A percentile compares a stretch with the other conserved stretches of the same genome.
These are phyloP conservation scores for Sarocladium brachiariae DNA, from an alignment of 2,329 filamentous ascomycete genomes.

Conservation along the genomic window DNA sequence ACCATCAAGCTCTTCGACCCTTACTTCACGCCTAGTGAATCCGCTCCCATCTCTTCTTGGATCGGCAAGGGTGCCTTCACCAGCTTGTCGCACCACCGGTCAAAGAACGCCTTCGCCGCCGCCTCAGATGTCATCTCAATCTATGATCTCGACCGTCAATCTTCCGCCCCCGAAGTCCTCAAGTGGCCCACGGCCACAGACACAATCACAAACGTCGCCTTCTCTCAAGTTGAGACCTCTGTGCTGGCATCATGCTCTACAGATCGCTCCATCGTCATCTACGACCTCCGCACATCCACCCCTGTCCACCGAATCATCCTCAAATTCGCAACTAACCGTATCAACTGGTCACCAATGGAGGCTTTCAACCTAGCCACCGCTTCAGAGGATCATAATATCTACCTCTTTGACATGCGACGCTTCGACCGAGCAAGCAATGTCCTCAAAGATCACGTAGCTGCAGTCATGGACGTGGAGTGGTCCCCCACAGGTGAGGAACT, in stretches of 20 bases:
- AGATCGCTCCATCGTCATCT: conserved; percentile 82
- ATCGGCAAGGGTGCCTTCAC: conserved; percentile 79
- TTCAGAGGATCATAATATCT: conserved; percentile 87
- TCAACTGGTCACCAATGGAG: conserved; percentile 95
- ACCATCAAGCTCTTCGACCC: conserved; percentile 90
- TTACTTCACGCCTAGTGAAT: conserved; percentile 62
- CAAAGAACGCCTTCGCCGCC: conserved; percentile 70
- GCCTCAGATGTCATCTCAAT: conserved; percentile 65
- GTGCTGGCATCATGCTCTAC: conserved; percentile 79
- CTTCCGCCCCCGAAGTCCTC: conserved; percentile 73
- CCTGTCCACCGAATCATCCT: conserved; percentile 77
- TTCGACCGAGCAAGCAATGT: conserved; percentile 84
- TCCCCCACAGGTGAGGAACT: conserved; percentile 91
- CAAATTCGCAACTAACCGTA: conserved; percentile 73
- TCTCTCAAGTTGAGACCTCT: conserved; percentile 92
- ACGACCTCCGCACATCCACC: conserved; percentile 81
- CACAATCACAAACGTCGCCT: conserved; percentile 80
- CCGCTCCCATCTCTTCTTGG: conserved; percentile 76
- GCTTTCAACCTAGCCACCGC: conserved; percentile 91
- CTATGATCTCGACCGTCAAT: conserved; percentile 79
- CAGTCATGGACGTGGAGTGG: conserved; percentile 96
- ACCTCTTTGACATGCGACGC: conserved; percentile 88
- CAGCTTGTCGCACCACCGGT: conserved; percentile 74
- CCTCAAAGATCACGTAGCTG: conserved; percentile 79
- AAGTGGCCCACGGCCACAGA: conserved; percentile 84